These are phyloP conservation scores for Fraxinus sp. DNA, from an alignment of 305 asterid species.

Conservation along the genomic window DNA sequence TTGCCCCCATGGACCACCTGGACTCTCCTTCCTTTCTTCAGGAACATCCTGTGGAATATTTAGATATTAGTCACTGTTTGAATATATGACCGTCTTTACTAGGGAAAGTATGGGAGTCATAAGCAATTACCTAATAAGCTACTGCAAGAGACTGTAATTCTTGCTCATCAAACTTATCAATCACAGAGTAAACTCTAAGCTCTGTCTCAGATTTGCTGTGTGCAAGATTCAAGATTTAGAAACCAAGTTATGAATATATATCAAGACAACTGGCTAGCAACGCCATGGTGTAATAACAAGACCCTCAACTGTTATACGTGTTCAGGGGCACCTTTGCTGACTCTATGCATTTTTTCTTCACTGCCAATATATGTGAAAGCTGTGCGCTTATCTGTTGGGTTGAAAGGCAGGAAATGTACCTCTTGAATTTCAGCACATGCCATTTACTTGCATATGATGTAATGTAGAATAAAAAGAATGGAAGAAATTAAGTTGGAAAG, in stretches of 20 bases:
- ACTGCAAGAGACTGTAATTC: slow-evolving; percentile 69
- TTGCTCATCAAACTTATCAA: slow-evolving; percentile 64
- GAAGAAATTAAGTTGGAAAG: slow-evolving; percentile 16
- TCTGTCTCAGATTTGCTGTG: slow-evolving; percentile 58
- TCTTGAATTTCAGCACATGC: slow-evolving; percentile 64
- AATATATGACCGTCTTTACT: not conserved
- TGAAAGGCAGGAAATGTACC: slow-evolving; percentile 26
- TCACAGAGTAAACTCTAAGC: slow-evolving; percentile 55
- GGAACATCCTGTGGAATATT: slow-evolving; percentile 62
- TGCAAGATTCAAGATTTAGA: slow-evolving; percentile 58
- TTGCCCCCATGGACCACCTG: slow-evolving; percentile 67
- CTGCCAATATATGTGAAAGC: slow-evolving; percentile 55
- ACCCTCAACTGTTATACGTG: slow-evolving; percentile 43
- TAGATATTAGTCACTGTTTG: slow-evolving; percentile 16
- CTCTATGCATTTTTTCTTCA: slow-evolving; percentile 68
- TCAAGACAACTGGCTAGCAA: slow-evolving; percentile 27
- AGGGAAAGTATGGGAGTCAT: not conserved
- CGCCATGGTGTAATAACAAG: slow-evolving; percentile 11
- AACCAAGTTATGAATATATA: slow-evolving; percentile 15
- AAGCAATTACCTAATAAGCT: slow-evolving; percentile 58
- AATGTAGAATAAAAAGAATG: slow-evolving; percentile 4
- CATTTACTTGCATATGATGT: slow-evolving; percentile 28
- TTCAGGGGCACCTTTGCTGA: slow-evolving; percentile 79
- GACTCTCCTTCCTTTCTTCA: slow-evolving; percentile 64
- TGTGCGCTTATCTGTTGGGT: slow-evolving; percentile 74